Percentiles rank a stretch among this genome's conserved stretches.
Conservation (phyloP, 2,329 filamentous ascomycete genomes). For the Fusarium redolens region DNA sequence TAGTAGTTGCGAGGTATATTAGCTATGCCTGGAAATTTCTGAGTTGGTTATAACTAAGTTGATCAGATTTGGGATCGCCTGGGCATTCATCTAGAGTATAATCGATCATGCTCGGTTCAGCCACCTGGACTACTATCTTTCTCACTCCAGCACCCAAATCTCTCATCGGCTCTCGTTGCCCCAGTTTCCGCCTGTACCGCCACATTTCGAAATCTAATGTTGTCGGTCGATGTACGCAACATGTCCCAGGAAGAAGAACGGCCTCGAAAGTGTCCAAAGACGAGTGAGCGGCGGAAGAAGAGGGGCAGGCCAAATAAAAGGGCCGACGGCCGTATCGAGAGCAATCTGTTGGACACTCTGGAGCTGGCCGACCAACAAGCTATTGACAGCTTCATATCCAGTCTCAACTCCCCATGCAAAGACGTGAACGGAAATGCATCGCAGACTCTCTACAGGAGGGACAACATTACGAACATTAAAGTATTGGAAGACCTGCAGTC, state of each 20-base stretch:
- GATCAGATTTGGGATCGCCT: conserved; percentile 49
- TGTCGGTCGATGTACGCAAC: conserved; percentile 41
- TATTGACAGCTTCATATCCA: conserved; percentile 46
- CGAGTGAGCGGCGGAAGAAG: conserved; percentile 26
- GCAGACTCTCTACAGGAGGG: not conserved
- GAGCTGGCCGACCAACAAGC: conserved; percentile 41
- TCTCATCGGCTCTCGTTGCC: conserved; percentile 47
- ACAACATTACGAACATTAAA: not conserved
- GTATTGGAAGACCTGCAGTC: conserved; percentile 14
- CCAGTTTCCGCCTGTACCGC: conserved; percentile 43
- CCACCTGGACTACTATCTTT: conserved; percentile 44
- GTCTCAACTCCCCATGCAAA: conserved; percentile 29
- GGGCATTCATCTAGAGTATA: conserved; percentile 44
- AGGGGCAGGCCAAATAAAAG: not conserved
- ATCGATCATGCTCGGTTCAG: conserved; percentile 2
- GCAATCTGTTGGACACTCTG: conserved; percentile 33
- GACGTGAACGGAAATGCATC: not conserved
- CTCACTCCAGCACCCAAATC: conserved; percentile 52
- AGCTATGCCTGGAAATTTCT: too few species aligned
- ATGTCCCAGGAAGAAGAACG: not conserved
- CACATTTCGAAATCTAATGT: conserved; percentile 44
- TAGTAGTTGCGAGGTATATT: conserved; percentile 43
- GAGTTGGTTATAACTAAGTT: not conserved
- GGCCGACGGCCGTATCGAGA: not conserved
- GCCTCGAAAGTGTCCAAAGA: not conserved